Evolutionary conservation across 2,329 filamentous ascomycete genomes (phyloP).

Genomic region (Fusarium phyllophilum): DNA sequence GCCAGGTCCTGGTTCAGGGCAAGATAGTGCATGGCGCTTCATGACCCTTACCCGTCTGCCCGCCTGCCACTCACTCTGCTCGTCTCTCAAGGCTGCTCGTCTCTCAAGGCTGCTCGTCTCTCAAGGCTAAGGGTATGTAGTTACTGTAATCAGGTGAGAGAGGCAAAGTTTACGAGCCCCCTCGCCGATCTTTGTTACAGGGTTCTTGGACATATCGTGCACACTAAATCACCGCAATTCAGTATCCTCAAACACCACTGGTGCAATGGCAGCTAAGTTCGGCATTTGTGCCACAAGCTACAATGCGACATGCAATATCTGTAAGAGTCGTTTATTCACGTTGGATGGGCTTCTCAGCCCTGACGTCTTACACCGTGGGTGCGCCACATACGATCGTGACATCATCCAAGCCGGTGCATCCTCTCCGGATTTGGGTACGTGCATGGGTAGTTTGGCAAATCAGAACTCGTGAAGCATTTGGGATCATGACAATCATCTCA

Average conservation of each 20-base stretch:
- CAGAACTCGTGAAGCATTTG: slow-evolving; percentile 2
- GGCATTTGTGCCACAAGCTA: neutral
- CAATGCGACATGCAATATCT: neutral
- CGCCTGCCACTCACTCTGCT: neutral
- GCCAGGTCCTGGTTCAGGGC: slow-evolving; percentile 25
- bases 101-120: neutral
- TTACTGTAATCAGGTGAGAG: slow-evolving; percentile 23
- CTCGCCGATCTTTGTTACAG: slow-evolving; percentile 14
- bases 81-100: neutral
- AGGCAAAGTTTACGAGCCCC: slow-evolving; percentile 24
- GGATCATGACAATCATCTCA: slow-evolving; percentile 20
- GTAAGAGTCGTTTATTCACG: neutral
- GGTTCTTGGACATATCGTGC: neutral
- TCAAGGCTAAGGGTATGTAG: neutral
- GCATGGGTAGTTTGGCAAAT: slow-evolving; percentile 14
- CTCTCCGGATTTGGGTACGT: slow-evolving; percentile 28
- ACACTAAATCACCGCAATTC: neutral
- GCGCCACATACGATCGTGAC: slow-evolving; percentile 36
- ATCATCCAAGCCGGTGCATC: slow-evolving; percentile 35
- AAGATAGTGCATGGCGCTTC: neutral
- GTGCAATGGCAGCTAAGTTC: neutral
- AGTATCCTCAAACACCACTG: neutral
- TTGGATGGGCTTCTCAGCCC: neutral
- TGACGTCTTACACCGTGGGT: slow-evolving; percentile 18
- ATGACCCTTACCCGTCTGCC: neutral